Percentiles rank a stretch among this genome's conserved stretches.
These are phyloP conservation scores for Macaranga tanarius DNA, from an alignment of 441 rosid genomes.

Conservation along the genomic window DNA sequence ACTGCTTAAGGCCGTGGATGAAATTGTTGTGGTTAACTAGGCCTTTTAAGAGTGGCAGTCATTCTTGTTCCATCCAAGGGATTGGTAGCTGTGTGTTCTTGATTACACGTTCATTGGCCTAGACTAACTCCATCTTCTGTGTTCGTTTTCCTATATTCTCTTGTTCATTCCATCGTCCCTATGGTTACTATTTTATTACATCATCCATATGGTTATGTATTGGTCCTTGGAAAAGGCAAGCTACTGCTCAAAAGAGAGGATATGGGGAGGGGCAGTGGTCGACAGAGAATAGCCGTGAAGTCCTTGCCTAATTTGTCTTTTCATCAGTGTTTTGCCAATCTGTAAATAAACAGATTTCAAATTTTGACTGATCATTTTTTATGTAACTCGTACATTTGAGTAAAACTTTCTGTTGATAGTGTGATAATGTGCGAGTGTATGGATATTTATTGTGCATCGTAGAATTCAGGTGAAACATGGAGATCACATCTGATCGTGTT, in stretches of 20 bases:
- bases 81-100: slow-evolving; percentile 1
- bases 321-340: slow-evolving; percentile 1
- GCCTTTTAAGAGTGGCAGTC: neutral
- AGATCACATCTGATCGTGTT: too few species aligned
- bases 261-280: neutral
- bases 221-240: neutral
- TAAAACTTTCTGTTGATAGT: slow-evolving; percentile 26
- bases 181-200: neutral
- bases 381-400: slow-evolving; percentile 10
- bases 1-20: slow-evolving; percentile 12
- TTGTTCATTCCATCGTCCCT: neutral
- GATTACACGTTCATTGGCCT: neutral
- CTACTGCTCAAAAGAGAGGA: neutral
- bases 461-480: too few species aligned
- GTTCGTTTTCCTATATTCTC: neutral
- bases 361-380: slow-evolving; percentile 1
- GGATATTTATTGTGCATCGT: slow-evolving; percentile 17
- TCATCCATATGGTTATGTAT: neutral
- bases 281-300: neutral
- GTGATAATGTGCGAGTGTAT: slow-evolving; percentile 13
- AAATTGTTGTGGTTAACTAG: neutral
- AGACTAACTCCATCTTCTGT: neutral
- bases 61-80: neutral
- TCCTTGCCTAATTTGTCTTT: slow-evolving; percentile 9
- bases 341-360: slow-evolving; percentile 29